Evolutionary conservation across 805 yeast species (phyloP).

Genomic region (Yamadazyma paraphyllophila): DNA sequence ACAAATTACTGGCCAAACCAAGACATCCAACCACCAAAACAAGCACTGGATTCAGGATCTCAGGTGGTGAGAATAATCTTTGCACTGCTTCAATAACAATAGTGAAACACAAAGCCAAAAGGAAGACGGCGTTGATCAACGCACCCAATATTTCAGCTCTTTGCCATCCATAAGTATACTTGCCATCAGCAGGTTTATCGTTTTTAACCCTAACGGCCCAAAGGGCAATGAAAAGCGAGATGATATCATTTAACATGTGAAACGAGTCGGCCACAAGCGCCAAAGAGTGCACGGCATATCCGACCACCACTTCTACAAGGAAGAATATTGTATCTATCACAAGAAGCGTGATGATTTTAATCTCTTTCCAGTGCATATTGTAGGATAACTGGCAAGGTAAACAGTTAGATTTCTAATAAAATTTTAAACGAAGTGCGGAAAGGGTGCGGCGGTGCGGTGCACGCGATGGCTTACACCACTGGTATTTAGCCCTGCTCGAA

Average conservation of each 20-base stretch:
- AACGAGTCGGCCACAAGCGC: slow-evolving; percentile 95
- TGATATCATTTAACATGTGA: slow-evolving; percentile 95
- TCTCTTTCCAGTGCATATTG: slow-evolving; percentile 53
- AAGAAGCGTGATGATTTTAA: slow-evolving; percentile 69
- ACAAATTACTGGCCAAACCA: slow-evolving; percentile 77
- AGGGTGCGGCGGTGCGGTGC: not conserved
- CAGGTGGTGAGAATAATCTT: slow-evolving; percentile 78
- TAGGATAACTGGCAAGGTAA: not conserved
- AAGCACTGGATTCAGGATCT: slow-evolving; percentile 76
- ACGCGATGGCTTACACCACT: too few relatives aligned
- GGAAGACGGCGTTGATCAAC: slow-evolving; percentile 85
- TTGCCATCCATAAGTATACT: slow-evolving; percentile 96
- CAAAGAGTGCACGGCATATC: slow-evolving; percentile 89
- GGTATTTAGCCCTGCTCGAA: too few relatives aligned
- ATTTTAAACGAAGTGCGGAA: not conserved
- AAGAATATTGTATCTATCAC: slow-evolving; percentile 79
- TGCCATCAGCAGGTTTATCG: slow-evolving; percentile 75
- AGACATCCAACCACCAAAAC: slow-evolving; percentile 78
- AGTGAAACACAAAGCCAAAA: slow-evolving; percentile 88
- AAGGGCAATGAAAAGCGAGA: slow-evolving; percentile 82
- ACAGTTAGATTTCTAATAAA: not conserved
- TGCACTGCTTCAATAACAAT: slow-evolving; percentile 91
- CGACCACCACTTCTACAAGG: slow-evolving; percentile 78
- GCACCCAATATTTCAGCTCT: slow-evolving; percentile 97
- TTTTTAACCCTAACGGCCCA: slow-evolving; percentile 96